Conservation (phyloP, 768 basidiomycete genomes). For the Mrakia blollopis region DNA sequence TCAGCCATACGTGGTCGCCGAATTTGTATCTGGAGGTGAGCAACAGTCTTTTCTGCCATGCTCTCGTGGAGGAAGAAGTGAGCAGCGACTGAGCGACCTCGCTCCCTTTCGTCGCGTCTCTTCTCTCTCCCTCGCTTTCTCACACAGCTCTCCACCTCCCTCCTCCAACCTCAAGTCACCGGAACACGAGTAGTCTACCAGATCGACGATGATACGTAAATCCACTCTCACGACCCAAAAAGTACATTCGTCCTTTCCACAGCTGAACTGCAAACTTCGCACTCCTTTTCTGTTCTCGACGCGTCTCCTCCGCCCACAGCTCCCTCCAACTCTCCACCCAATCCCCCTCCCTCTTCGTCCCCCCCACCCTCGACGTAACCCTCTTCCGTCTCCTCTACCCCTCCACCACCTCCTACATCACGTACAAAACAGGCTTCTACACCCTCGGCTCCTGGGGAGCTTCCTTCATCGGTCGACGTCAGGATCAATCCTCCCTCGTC, state of each 20-base stretch:
- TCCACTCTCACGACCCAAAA: not conserved
- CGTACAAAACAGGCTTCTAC: conserved; percentile 32
- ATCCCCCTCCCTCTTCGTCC: conserved; percentile 38
- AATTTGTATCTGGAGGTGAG: conserved; percentile 50
- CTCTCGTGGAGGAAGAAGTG: no score
- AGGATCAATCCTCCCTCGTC: conserved; percentile 33
- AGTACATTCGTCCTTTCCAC: not conserved
- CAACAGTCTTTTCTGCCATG: conserved; percentile 32
- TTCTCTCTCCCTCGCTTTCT: not conserved
- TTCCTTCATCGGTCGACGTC: not conserved
- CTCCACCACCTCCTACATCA: conserved; percentile 44
- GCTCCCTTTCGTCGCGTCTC: not conserved
- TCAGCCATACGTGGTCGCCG: conserved; percentile 72
- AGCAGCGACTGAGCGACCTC: conserved; percentile 49
- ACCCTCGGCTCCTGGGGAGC: not conserved
- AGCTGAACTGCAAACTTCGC: no score
- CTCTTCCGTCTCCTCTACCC: conserved; percentile 43
- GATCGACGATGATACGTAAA: conserved; percentile 30
- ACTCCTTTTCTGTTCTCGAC: not conserved
- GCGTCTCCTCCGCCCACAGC: not conserved
- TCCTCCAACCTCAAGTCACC: conserved; percentile 17
- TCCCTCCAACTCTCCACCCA: conserved; percentile 38
- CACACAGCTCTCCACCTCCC: conserved; percentile 21
- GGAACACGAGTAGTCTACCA: conserved; percentile 22
- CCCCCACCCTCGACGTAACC: conserved; percentile 43